These are phyloP conservation scores for Lasiosphaeria ovina DNA, from an alignment of 495 filamentous ascomycete genomes.

Conservation along the genomic window DNA sequence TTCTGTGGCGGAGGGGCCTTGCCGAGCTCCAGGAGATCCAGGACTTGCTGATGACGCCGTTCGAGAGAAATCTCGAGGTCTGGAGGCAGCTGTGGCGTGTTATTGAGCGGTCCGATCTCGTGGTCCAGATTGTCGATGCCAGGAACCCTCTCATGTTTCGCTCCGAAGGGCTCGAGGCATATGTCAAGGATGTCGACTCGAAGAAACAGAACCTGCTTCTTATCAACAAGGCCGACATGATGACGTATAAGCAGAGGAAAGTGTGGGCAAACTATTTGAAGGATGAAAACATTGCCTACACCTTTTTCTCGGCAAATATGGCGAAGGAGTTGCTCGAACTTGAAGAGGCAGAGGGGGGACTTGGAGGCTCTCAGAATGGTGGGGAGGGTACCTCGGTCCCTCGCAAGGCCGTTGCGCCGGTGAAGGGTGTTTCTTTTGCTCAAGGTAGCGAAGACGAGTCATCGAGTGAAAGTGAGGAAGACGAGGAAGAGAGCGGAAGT, in stretches of 20 bases:
- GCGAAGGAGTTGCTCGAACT: conserved; percentile 68
- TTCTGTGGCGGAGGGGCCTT: conserved; percentile 86
- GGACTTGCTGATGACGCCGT: conserved; percentile 96
- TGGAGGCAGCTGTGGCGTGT: conserved; percentile 99
- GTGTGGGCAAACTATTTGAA: conserved; percentile 89
- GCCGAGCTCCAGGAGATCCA: conserved; percentile 90
- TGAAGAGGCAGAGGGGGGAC: conserved; percentile 24
- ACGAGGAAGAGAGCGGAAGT: conserved; percentile 18
- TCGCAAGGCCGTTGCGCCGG: conserved; percentile 28
- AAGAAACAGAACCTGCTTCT: conserved; percentile 89
- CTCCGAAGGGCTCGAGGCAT: conserved; percentile 87
- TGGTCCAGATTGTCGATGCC: conserved; percentile 98
- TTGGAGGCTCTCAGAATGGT: conserved; percentile 25
- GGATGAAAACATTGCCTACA: conserved; percentile 75
- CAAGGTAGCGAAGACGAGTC: no score
- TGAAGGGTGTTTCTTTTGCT: conserved; percentile 27
- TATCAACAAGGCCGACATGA: conserved; percentile 99
- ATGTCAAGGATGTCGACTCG: conserved; percentile 87
- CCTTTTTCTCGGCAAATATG: conserved; percentile 91
- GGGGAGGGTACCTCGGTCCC: conserved; percentile 26
- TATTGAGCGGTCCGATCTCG: conserved; percentile 91
- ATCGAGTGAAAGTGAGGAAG: neutral
- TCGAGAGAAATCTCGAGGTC: conserved; percentile 96
- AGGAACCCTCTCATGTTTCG: conserved; percentile 92
- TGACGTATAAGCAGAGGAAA: conserved; percentile 81